Evolutionary conservation across 225 moss, liverwort and hornwort genomes (phyloP).

Genomic region (Asterella californica): DNA sequence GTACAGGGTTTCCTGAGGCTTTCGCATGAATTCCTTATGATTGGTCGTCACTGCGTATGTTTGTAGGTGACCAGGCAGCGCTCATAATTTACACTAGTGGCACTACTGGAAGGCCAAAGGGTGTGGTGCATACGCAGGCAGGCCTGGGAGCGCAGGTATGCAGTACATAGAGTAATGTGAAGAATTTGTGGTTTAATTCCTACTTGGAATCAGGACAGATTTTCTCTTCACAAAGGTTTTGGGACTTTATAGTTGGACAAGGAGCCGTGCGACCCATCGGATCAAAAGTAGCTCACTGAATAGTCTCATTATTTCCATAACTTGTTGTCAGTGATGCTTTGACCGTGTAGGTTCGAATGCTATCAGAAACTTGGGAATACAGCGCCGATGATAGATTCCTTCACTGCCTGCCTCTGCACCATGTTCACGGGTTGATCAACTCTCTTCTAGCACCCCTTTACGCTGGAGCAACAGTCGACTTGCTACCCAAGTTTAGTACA

Average conservation of each 20-base stretch:
- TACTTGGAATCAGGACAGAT: neutral
- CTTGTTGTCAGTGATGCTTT: neutral
- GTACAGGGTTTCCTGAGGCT: neutral
- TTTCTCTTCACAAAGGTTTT: neutral
- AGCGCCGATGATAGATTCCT: conserved; percentile 73
- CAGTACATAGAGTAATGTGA: neutral
- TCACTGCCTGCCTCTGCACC: conserved; percentile 89
- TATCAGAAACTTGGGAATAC: conserved; percentile 79
- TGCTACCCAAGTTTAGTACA: conserved; percentile 82
- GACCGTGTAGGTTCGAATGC: conserved; percentile 63
- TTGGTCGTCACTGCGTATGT: neutral
- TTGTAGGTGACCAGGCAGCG: conserved; percentile 64
- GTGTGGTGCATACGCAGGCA: conserved; percentile 79
- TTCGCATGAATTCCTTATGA: neutral
- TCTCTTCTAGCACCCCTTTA: conserved; percentile 78
- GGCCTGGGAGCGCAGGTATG: conserved; percentile 80
- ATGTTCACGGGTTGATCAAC: conserved; percentile 95
- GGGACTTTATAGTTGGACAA: neutral
- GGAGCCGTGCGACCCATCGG: neutral
- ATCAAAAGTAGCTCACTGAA: neutral
- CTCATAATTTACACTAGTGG: conserved; percentile 92
- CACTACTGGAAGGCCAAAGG: conserved; percentile 93
- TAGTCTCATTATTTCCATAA: neutral
- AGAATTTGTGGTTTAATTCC: neutral
- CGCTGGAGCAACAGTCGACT: conserved; percentile 71